Evolutionary conservation across 352 stramenopile species (phyloP), one percentile per base, ranked within the genome.

Genomic region (Globisporangium ultimum): DNA sequence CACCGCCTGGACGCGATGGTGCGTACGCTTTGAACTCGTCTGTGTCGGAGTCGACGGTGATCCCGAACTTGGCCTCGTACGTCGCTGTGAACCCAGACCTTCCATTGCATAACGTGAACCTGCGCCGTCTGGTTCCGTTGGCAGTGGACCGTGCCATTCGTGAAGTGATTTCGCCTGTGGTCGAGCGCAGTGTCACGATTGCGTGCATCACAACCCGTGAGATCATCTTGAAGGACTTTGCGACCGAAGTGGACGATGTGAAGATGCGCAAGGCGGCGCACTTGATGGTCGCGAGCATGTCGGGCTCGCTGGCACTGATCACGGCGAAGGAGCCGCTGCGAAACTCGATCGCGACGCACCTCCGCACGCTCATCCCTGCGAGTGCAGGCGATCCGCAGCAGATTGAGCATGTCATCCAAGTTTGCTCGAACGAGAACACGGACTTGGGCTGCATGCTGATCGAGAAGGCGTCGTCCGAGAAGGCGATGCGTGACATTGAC

Each of bases 151-250:
- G 96, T 53, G 97, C 97, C 6, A 99, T 99, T 72, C 89, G 97
- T 43, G 97, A 99, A 76, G 98, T 99, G 22, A 99, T 99, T 55
- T 97, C 98, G 65, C 95, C 97, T 8, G 97, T 99, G 21, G 97
- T 99, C 18, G 97, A 99, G 73, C 93, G 97, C 49, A 98, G 93
- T 67, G 97, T 99, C 20, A 98, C 95, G 6, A 99, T 99, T 72
- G 98, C 97, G 38, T 99, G 95, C 70, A 99, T 99, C 61, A 99
- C 98, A 8, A 98, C 96, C 21, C 84, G 86, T 36, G 96, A 99
- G 67, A 91, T 99, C 51, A 95, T 99, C n/a, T 79, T 98, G 3
- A 99, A 99, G 69, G 98, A 99, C 66, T 99, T 99, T 83, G 96
- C 96, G n/a, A 98, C 97, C 50, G 97, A 99, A 67, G 78, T 67